Base-by-base conservation (phyloP, 192 early-diverging fungal genomes). In the Glomus cerebriforme region DNA sequence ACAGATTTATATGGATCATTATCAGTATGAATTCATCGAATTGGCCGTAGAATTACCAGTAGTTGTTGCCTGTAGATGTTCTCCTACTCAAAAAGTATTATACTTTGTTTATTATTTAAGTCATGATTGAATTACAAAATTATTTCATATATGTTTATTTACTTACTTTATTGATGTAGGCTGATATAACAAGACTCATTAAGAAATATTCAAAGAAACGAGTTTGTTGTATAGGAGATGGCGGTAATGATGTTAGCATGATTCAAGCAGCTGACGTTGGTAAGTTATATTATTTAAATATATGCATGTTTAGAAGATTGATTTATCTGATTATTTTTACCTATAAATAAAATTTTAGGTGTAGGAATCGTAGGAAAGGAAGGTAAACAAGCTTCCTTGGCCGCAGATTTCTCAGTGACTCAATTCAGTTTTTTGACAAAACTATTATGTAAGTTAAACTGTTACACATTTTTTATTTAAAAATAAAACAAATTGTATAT, bases 241-340 rank as follows among this genome's bases (percentile, higher is more conserved):
- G 97, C 59, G 97, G 96, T 62, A 99, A 99, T 81, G 97, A 99
- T 80, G 96, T 99, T 59, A 92, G 91, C 54, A 99, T 99, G 97
- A 99, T 99, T 77, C 95, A 96, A 81, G 92, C 94, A 0, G 97
- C 97, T 0, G 91, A 99, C 82, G 95, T 99, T n/a, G 87, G 83
- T 79, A 82, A 79, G 81, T 78, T 35, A 1, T 31, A 49, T 32
- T 9, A 26, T 34, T 68, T 34, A 3, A 19, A 49, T 8, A 9
- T 12, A 37, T 32, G 0, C 3, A 31, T 59, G n/a, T 29, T 22
- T 59, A 19, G 39, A 15, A 26, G 27, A 22, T 24, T n/a, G 15
- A 34, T 47, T 31, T 45, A 13, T 45, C 35, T 27, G 17, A 45
- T 45, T 13, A 26, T 47, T 47, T 27, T 27, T 71, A 45, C n/a